Evolutionary conservation across 106 monocot genomes (phyloP).

Genomic region (Amphibolis antarctica): DNA sequence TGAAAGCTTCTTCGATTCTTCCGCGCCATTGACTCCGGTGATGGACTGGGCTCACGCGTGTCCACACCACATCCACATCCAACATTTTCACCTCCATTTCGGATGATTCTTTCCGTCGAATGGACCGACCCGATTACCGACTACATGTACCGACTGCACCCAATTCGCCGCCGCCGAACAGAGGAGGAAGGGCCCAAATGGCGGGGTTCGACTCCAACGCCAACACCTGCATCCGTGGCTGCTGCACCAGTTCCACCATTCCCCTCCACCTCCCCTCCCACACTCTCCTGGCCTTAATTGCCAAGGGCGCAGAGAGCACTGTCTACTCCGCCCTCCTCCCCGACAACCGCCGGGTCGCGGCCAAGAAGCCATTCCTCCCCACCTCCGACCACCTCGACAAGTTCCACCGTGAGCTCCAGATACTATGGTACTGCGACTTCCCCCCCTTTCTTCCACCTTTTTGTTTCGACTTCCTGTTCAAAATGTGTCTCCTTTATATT

Average conservation of each 20-base stretch:
- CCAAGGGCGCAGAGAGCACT: constrained; percentile 79
- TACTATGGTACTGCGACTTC: constrained; percentile 42
- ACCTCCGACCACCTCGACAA: constrained; percentile 85
- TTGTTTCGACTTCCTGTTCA: too few relatives aligned
- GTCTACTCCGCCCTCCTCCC: constrained; percentile 52
- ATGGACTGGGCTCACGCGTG: too few relatives aligned
- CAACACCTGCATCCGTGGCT: constrained; percentile 77
- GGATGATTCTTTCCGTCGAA: too few relatives aligned
- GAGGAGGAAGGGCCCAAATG: constrained; percentile 5
- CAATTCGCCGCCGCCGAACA: background rate
- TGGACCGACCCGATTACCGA: too few relatives aligned
- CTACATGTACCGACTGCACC: too few relatives aligned
- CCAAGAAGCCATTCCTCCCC: constrained; percentile 84
- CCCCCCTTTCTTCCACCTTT: background rate
- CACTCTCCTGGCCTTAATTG: constrained; percentile 59
- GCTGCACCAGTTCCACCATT: constrained; percentile 64
- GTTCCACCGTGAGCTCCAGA: constrained; percentile 74
- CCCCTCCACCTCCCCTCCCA: constrained; percentile 71
- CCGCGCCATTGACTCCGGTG: too few relatives aligned
- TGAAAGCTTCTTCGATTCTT: too few relatives aligned
- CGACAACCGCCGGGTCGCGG: constrained; percentile 52
- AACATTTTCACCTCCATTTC: too few relatives aligned
- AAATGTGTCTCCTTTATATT: too few relatives aligned
- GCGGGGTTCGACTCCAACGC: constrained; percentile 15
- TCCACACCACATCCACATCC: too few relatives aligned